Conservation (phyloP, 2,329 filamentous ascomycete species). For the Diaporthe sp. region DNA sequence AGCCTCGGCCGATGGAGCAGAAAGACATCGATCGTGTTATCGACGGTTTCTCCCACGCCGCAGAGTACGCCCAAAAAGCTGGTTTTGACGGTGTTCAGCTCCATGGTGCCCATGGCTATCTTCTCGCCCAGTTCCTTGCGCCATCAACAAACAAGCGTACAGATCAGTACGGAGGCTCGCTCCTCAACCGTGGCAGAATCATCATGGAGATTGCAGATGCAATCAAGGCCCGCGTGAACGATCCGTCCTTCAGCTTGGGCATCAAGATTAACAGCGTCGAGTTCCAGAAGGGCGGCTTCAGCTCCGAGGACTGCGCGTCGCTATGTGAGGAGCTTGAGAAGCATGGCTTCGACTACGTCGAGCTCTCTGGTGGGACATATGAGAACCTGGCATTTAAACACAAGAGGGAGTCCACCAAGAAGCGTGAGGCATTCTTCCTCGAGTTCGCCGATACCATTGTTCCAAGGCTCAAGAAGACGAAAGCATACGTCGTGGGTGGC, state of each 20-base stretch:
- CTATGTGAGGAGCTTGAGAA: constrained; percentile 64
- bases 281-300: constrained; percentile 66
- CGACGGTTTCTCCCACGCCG: constrained; percentile 69
- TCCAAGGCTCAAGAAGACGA: constrained; percentile 62
- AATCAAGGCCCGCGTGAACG: constrained; percentile 51
- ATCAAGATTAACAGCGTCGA: constrained; percentile 74
- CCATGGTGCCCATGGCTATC: constrained; percentile 65
- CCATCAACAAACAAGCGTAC: constrained; percentile 54
- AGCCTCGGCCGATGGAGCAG: constrained; percentile 64
- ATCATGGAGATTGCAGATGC: constrained; percentile 60
- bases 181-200: constrained; percentile 62
- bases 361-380: constrained; percentile 72
- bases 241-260: constrained; percentile 59
- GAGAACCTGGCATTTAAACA: constrained; percentile 65
- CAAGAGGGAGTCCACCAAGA: constrained; percentile 66
- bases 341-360: constrained; percentile 68
- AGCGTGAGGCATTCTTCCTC: constrained; percentile 70
- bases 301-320: constrained; percentile 62
- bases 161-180: constrained; percentile 57
- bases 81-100: constrained; percentile 65
- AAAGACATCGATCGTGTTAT: constrained; percentile 67
- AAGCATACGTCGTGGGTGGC: constrained; percentile 67
- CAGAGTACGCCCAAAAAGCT: constrained; percentile 69
- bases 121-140: constrained; percentile 58
- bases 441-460: constrained; percentile 67